phyloP scores from a whole-genome alignment of 805 yeast species.

The Kodamaea neixiangensis region DNA sequence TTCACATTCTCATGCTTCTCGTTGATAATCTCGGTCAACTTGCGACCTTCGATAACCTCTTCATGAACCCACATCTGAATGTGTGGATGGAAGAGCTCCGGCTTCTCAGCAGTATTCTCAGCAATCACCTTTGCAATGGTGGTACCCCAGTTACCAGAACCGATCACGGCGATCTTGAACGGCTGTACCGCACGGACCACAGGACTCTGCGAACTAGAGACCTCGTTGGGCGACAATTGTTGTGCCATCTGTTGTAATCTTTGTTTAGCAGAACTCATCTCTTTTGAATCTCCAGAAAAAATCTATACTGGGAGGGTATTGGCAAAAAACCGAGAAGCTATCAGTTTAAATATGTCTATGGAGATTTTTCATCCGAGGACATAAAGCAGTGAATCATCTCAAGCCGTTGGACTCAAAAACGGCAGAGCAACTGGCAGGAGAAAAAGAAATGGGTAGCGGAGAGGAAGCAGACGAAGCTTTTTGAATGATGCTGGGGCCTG shows the following conservation, averaged over 20 bases:
- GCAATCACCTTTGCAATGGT: slow-evolving; percentile 48
- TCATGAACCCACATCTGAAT: slow-evolving; percentile 51
- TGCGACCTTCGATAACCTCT: slow-evolving; percentile 41
- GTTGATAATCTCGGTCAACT: slow-evolving; percentile 47
- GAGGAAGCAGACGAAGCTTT: not conserved
- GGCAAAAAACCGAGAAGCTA: not conserved
- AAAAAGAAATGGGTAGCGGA: slow-evolving; percentile 1
- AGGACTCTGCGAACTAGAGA: slow-evolving; percentile 3
- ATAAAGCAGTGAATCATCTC: not conserved
- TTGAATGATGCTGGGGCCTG: not conserved
- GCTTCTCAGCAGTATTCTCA: slow-evolving; percentile 42
- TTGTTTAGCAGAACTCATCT: slow-evolving; percentile 11
- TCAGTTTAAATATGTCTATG: not conserved
- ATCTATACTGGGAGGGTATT: not conserved
- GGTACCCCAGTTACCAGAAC: slow-evolving; percentile 52
- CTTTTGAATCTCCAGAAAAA: not conserved
- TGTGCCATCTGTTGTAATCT: slow-evolving; percentile 34
- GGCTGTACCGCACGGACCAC: slow-evolving; percentile 18
- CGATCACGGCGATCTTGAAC: slow-evolving; percentile 43
- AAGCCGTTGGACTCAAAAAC: not conserved
- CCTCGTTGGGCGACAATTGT: slow-evolving; percentile 24
- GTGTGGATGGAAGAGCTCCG: slow-evolving; percentile 37
- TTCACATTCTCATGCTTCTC: slow-evolving; percentile 45
- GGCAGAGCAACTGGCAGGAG: not conserved
- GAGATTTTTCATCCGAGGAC: slow-evolving; percentile 5